Base-by-base conservation (phyloP, 2,329 filamentous ascomycete genomes). In the Xylaria sp. region DNA sequence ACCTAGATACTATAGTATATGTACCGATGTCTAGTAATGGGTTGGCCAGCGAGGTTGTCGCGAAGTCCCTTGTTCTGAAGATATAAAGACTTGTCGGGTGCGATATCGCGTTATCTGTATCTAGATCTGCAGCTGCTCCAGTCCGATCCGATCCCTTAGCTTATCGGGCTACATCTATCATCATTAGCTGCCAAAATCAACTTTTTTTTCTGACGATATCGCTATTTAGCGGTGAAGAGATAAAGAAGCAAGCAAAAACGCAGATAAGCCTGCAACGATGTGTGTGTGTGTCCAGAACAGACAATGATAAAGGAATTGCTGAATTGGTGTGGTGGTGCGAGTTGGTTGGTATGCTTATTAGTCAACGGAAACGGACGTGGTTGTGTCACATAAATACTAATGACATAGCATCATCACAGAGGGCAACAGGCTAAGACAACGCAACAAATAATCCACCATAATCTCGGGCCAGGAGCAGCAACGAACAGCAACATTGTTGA, bases 191-290 rank as follows among this genome's bases (percentile, higher is more conserved):
- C 39, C 6, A 41, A 28, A 60, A 41, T 46, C 39, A 56, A n/a
- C n/a, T n/a, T n/a, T n/a, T 43, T 55, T 55, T 56, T 50, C 18
- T 52, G 13, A 58, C 32, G 36, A 55, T 52, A 62, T 57, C 50
- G 52, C 48, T 55, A 39, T 69, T 34, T 48, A 59, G 69, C 70
- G 70, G 68, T 72, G 70, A 66, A 66, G 63, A 69, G 66, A 72
- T 72, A 67, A 68, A 70, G 53, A 9, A 67, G 10, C 46, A 66
- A 45, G 43, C 36, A 59, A 20, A 12, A 32, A n/a, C 46, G 41
- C 13, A 58, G 69, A 71, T 71, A 71, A 71, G 67, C 58, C 53
- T 25, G 55, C 46, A 56, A 66, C 25, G 41, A 43, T 36, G 13
- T 41, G n/a, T n/a, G 34, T 15, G n/a, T 39, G 5, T 50, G 23